phyloP scores from a whole-genome alignment of 805 yeast species.

The Candida ascalaphidarum region DNA sequence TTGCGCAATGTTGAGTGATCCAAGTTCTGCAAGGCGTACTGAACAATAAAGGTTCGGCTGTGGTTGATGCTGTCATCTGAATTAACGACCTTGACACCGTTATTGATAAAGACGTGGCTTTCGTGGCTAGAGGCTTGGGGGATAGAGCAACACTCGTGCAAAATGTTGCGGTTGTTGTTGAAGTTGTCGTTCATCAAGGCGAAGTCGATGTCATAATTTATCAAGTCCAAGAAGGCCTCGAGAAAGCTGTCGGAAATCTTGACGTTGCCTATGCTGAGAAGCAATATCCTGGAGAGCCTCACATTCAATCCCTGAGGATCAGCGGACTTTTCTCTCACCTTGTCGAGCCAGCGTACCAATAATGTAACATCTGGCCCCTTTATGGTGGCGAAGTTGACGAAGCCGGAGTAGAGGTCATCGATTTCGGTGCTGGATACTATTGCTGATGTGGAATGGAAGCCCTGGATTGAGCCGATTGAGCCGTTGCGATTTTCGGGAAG shows the following conservation, averaged over 20 bases:
- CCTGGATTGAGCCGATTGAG: neutral
- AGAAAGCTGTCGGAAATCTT: slow-evolving; percentile 57
- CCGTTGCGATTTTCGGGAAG: slow-evolving; percentile 2
- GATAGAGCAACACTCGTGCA: slow-evolving; percentile 59
- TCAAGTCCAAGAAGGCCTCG: slow-evolving; percentile 38
- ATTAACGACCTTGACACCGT: slow-evolving; percentile 32
- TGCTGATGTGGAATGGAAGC: slow-evolving; percentile 1
- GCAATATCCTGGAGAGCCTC: slow-evolving; percentile 60
- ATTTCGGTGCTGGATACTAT: slow-evolving; percentile 34
- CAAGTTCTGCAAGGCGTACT: slow-evolving; percentile 19
- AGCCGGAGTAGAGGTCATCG: slow-evolving; percentile 68
- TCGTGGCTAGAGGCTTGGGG: slow-evolving; percentile 26
- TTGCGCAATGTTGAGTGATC: slow-evolving; percentile 8
- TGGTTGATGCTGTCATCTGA: slow-evolving; percentile 30
- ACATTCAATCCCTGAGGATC: slow-evolving; percentile 5
- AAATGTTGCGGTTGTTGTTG: slow-evolving; percentile 50
- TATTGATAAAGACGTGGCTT: slow-evolving; percentile 29
- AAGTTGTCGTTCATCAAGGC: slow-evolving; percentile 55
- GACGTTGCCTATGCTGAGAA: slow-evolving; percentile 55
- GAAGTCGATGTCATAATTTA: slow-evolving; percentile 46
- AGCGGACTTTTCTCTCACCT: slow-evolving; percentile 18
- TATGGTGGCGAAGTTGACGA: slow-evolving; percentile 43
- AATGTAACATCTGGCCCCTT: slow-evolving; percentile 26
- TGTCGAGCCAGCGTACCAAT: slow-evolving; percentile 31
- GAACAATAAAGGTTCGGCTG: slow-evolving; percentile 27